Evolutionary conservation across 768 basidiomycete species (phyloP), one percentile per base, ranked within the genome.

Genomic region (Boletus pseudopeckii): DNA sequence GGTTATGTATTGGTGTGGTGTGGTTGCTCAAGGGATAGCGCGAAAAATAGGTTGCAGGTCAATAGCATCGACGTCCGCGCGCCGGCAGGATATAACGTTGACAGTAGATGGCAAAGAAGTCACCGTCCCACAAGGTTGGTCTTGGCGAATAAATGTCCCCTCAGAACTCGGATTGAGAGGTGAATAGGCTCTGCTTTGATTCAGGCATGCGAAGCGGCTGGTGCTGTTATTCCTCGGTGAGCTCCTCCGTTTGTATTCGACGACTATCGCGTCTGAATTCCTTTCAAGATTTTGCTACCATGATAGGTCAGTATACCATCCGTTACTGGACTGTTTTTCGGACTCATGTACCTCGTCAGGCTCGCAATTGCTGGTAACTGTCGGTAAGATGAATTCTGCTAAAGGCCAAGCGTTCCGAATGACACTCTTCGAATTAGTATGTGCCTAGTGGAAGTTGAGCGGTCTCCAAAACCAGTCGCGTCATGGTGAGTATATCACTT

Each of bases 31-130:
- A 46, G 4, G 39, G 18, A 18, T 11, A 34, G 56, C 26, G 42
- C 32, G 39, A 41, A 55, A n/a, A 60, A 10, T 47, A 88, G 88
- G 77, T 64, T 79, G 78, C 56, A 77, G 86, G 55, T 75, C 78
- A 33, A 79, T 91, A 67, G 74, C 85, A 11, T 86, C 90, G 37
- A 81, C 86, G 2, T 79, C 87, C 17, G 70, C 78, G 53, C 77
- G 81, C 53, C 80, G 78, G 63, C 88, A 87, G 42, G 89, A 92
- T 60, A 87, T 98, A 61, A 96, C 93, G 32, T 75, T 98, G 30
- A 96, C 94, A 2, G 87, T 98, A 39, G 95, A 99, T 72, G 96
- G 96, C 58, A 97, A 95, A 74, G 89, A 94, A 75, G 94, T 99
- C 20, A 94, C 92, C 2, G 94, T 99, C 36, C 93, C 93, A 26